These are phyloP conservation scores for Phymatotrichopsis omnivora DNA, from an alignment of 2,329 filamentous ascomycete species.

Conservation along the genomic window DNA sequence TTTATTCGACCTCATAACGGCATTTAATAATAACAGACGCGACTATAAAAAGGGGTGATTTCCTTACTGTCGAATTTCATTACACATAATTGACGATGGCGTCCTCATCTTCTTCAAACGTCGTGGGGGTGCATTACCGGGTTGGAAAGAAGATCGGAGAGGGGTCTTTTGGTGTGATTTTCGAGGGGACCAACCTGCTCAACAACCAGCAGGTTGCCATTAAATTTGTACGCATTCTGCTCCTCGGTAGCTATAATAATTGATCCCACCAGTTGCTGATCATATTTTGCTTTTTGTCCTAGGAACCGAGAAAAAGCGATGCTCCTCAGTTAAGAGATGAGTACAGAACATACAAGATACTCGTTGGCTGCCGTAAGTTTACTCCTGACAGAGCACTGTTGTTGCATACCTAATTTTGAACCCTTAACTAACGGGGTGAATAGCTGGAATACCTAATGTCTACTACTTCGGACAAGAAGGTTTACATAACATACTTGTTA, in stretches of 20 bases:
- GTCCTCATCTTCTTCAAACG: constrained; percentile 62
- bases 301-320: constrained; percentile 98
- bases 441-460: constrained; percentile 97
- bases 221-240: constrained; percentile 79
- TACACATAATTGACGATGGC: constrained; percentile 25
- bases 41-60: constrained; percentile 18
- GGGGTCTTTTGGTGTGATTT: constrained; percentile 96
- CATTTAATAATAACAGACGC: neutral
- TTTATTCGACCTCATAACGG: too few relatives aligned
- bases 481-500: constrained; percentile 96
- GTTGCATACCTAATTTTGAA: constrained; percentile 2
- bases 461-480: constrained; percentile 99
- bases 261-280: too few relatives aligned
- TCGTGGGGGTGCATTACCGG: constrained; percentile 96
- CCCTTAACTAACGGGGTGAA: constrained; percentile 34
- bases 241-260: too few relatives aligned
- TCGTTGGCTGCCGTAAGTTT: constrained; percentile 93
- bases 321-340: constrained; percentile 96
- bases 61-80: too few relatives aligned
- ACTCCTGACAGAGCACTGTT: constrained; percentile 23
- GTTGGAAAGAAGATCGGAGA: constrained; percentile 99
- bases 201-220: constrained; percentile 99
- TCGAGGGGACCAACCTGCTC: constrained; percentile 94
- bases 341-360: constrained; percentile 98
- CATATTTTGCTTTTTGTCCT: constrained; percentile 12